A percentile compares a stretch with the other conserved stretches of the same genome.
These are phyloP conservation scores for Sporothrix dimorphospora DNA, from an alignment of 2,329 filamentous ascomycete genomes.

Conservation along the genomic window DNA sequence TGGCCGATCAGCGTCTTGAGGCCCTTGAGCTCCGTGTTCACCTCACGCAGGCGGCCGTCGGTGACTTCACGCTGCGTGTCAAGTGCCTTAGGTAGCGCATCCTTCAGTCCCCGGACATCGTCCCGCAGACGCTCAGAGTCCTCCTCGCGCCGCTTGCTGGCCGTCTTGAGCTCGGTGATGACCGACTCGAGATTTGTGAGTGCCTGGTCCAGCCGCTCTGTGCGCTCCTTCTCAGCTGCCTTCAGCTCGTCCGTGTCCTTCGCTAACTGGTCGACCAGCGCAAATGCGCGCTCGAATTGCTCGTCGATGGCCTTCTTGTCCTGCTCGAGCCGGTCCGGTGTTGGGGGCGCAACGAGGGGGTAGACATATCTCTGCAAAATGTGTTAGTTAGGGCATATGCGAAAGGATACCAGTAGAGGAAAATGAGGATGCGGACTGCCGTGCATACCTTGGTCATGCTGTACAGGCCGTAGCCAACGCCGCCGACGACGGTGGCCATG, in stretches of 20 bases:
- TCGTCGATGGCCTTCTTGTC: conserved; percentile 93
- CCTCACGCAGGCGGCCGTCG: conserved; percentile 79
- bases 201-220: conserved; percentile 78
- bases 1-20: conserved; percentile 82
- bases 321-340: conserved; percentile 87
- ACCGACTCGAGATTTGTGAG: conserved; percentile 84
- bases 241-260: conserved; percentile 91
- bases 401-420: no score
- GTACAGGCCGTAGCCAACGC: conserved; percentile 87
- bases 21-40: conserved; percentile 86
- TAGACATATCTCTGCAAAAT: conserved; percentile 76
- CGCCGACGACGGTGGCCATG: conserved; percentile 93
- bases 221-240: conserved; percentile 80
- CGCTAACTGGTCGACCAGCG: conserved; percentile 86
- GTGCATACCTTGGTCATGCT: conserved; percentile 75
- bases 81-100: conserved; percentile 84
- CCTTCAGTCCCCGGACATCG: conserved; percentile 80
- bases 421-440: not conserved
- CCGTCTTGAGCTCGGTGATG: conserved; percentile 77
- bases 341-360: conserved; percentile 89
- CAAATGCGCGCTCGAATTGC: conserved; percentile 89
- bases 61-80: conserved; percentile 84
- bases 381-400: no score
- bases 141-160: conserved; percentile 80
- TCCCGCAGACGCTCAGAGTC: conserved; percentile 85